Percentiles rank a stretch among this genome's conserved stretches.
Evolutionary conservation across 2,329 filamentous ascomycete species (phyloP).

Genomic region (Paraphaeosphaeria sporulosa): DNA sequence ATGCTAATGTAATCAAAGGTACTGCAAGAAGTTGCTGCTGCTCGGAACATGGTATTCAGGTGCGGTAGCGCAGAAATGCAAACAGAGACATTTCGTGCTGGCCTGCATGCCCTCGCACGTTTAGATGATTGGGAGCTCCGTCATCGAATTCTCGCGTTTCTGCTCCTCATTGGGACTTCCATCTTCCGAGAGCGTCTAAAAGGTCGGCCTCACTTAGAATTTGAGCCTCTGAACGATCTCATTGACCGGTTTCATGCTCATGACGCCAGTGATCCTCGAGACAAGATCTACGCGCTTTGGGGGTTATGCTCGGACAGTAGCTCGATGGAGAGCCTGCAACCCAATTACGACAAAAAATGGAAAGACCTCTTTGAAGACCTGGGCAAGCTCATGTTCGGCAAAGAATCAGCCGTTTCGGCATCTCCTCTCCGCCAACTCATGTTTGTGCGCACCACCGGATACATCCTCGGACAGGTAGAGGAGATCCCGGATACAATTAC

Average conservation of each 20-base stretch:
- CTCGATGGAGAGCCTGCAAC: neutral
- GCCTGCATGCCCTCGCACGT: neutral
- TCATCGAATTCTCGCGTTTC: slow-evolving; percentile 11
- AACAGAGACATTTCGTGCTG: slow-evolving; percentile 11
- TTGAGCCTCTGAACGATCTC: slow-evolving; percentile 10
- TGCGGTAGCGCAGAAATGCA: slow-evolving; percentile 14
- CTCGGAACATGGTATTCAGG: slow-evolving; percentile 15
- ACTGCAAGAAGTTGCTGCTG: slow-evolving; percentile 21
- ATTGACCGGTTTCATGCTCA: slow-evolving; percentile 17
- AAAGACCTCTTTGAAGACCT: slow-evolving; percentile 5
- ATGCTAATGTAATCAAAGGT: slow-evolving; percentile 7
- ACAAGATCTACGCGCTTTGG: slow-evolving; percentile 19
- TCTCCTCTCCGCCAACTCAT: neutral
- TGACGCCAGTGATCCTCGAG: slow-evolving; percentile 13
- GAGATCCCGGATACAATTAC: neutral
- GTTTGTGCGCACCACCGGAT: neutral
- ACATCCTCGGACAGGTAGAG: neutral
- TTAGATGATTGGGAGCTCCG: slow-evolving; percentile 1
- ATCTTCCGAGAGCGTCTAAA: slow-evolving; percentile 1
- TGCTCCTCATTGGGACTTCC: slow-evolving; percentile 3
- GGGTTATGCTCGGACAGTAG: slow-evolving; percentile 3
- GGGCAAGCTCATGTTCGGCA: slow-evolving; percentile 1
- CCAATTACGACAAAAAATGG: slow-evolving; percentile 12
- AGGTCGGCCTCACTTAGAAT: slow-evolving; percentile 7
- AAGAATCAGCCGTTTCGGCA: neutral